These are phyloP conservation scores for Aspergillus persii DNA, from an alignment of 2,329 filamentous ascomycete species.

Conservation along the genomic window DNA sequence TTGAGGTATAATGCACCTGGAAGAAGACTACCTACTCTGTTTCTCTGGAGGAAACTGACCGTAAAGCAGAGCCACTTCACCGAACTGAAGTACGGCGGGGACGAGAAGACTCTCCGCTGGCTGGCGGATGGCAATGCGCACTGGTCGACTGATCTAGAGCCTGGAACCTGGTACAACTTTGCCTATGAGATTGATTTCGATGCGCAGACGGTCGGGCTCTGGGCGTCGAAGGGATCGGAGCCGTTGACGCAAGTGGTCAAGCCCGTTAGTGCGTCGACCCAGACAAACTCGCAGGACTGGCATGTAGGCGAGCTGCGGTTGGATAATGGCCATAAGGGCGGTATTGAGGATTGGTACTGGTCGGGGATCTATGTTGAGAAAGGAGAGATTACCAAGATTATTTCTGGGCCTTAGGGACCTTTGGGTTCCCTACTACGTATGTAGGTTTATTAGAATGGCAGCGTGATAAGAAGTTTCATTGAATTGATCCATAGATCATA, in stretches of 20 bases:
- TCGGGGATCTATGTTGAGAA: conserved; percentile 69
- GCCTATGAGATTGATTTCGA: conserved; percentile 72
- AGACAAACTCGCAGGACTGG: conserved; percentile 69
- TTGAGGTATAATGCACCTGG: conserved; percentile 30
- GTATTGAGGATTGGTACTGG: conserved; percentile 67
- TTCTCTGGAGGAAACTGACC: too few relatives aligned
- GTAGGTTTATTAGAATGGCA: too few relatives aligned
- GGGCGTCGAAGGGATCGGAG: conserved; percentile 64
- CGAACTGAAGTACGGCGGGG: conserved; percentile 69
- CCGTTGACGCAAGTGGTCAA: conserved; percentile 58
- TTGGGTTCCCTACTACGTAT: too few relatives aligned
- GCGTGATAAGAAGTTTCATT: too few relatives aligned
- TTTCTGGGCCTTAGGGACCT: conserved; percentile 17
- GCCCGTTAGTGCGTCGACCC: conserved; percentile 60
- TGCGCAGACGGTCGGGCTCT: conserved; percentile 62
- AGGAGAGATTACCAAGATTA: conserved; percentile 45
- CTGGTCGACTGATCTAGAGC: conserved; percentile 62
- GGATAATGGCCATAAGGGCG: conserved; percentile 55
- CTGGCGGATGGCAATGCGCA: conserved; percentile 59
- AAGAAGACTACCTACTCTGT: too few relatives aligned
- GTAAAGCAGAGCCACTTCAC: conserved; percentile 64
- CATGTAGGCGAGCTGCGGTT: conserved; percentile 69
- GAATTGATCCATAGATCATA: neutral
- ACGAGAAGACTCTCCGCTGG: conserved; percentile 61
- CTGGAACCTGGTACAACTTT: conserved; percentile 71